Evolutionary conservation across 2,329 filamentous ascomycete genomes (phyloP).

Genomic region (Neofusicoccum laricinum): DNA sequence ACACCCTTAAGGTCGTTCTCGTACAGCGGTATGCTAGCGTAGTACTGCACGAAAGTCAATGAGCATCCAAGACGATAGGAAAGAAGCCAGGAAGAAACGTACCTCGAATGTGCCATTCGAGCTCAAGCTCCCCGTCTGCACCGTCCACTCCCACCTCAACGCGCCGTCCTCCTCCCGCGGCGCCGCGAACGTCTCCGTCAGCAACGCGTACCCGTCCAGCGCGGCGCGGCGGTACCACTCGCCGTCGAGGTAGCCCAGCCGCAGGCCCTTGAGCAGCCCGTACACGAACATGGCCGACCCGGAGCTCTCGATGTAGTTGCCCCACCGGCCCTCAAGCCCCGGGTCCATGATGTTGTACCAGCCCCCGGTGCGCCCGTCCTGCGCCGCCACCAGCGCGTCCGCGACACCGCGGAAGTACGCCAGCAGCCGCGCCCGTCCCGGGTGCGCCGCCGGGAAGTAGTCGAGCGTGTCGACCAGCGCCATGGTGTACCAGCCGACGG

Average conservation of each 20-base stretch:
- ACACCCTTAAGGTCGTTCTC: constrained; percentile 41
- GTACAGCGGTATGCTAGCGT: constrained; percentile 32
- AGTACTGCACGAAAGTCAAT: constrained; percentile 35
- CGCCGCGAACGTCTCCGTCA: constrained; percentile 49
- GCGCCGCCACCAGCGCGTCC: constrained; percentile 41
- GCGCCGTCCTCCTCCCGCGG: constrained; percentile 42
- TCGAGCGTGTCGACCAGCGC: constrained; percentile 50
- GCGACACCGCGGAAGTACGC: constrained; percentile 44
- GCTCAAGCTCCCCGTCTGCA: constrained; percentile 51
- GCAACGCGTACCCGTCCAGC: constrained; percentile 43
- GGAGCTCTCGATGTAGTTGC: constrained; percentile 62
- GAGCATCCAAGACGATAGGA: background rate
- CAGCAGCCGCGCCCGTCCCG: constrained; percentile 36
- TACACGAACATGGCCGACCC: constrained; percentile 52
- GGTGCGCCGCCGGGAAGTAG: constrained; percentile 39
- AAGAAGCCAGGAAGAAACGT: constrained; percentile 19
- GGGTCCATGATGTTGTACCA: constrained; percentile 60
- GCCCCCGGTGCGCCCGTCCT: constrained; percentile 48
- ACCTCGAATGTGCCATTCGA: constrained; percentile 51
- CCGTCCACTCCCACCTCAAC: constrained; percentile 51
- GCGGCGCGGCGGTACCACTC: constrained; percentile 41
- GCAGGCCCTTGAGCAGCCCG: constrained; percentile 33
- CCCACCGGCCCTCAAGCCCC: constrained; percentile 40
- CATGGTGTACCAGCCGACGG: constrained; percentile 38
- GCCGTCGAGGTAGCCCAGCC: constrained; percentile 29